Evolutionary conservation across 2,329 filamentous ascomycete species (phyloP), one percentile per base, ranked within the genome.

Genomic region (Cytospora chrysosperma): DNA sequence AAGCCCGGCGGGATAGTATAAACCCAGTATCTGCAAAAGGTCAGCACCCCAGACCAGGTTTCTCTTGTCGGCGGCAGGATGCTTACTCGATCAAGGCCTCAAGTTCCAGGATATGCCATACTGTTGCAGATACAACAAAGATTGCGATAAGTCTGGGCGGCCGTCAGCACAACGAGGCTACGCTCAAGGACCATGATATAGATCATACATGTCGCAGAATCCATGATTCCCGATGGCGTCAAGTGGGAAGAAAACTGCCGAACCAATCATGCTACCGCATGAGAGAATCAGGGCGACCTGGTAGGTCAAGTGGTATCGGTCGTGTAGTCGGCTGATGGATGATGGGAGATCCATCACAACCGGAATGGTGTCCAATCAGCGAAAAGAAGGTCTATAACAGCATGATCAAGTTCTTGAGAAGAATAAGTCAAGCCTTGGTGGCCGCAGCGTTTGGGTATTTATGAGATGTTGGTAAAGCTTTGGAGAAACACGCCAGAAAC

Each of bases 241-340:
- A 26, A 37, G 28, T 12, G 59, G 51, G 26, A 55, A 52, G 52
- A 61, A 50, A 19, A 61, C 13, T 28, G 49, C 51, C 51, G 30
- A 32, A 0, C 26, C 43, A 7, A 52, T 37, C 49, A 57, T 64
- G 4, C n/a, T 37, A 47, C 37, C 21, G 15, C 32, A 57, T 30
- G 54, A 62, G 34, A 58, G 53, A 30, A 58, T 30, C 28, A 40
- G 51, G 55, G 43, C 55, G 27, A 56, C 40, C 24, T 30, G 30
- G 15, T 19, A 13, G 32, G 27, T 53, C 28, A 28, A 34, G 51
- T 40, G 40, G 10, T 43, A 56, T 28, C 40, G 37, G 26, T 13
- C 52, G 4, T 49, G 52, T 17, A 50, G 52, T 40, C 40, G 28
- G 19, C 51, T 30, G 15, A 56, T 28, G 27, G 37, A 21, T 17